Evolutionary conservation across 192 early-diverging fungal species (phyloP).

Genomic region (Backusella tuberculispora): DNA sequence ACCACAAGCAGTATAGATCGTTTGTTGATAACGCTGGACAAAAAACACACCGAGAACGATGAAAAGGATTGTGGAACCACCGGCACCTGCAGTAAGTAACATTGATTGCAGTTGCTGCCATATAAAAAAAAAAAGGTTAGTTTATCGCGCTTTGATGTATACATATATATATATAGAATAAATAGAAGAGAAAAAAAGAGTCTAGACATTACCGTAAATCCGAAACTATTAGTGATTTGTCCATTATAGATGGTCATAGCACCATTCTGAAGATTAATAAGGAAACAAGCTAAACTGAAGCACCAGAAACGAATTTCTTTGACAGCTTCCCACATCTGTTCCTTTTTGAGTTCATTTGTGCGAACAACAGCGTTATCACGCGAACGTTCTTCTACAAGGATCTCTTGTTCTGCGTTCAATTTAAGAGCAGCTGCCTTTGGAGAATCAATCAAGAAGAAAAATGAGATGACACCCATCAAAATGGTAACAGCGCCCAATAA

Average conservation of each 20-base stretch:
- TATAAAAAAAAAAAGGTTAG: not conserved
- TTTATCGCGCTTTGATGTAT: not conserved
- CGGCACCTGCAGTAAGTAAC: conserved; percentile 26
- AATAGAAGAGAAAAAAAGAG: conserved; percentile 21
- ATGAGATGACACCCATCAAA: conserved; percentile 26
- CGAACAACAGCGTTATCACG: conserved; percentile 27
- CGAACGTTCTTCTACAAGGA: conserved; percentile 28
- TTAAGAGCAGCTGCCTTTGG: conserved; percentile 19
- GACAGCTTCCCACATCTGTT: conserved; percentile 22
- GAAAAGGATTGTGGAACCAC: conserved; percentile 5
- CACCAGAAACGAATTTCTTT: conserved; percentile 22
- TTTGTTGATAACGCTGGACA: conserved; percentile 21
- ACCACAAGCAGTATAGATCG: conserved; percentile 18
- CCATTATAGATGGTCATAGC: conserved; percentile 17
- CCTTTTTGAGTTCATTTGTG: conserved; percentile 25
- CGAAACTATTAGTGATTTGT: conserved; percentile 21
- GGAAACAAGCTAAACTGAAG: conserved; percentile 8
- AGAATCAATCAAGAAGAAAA: conserved; percentile 35
- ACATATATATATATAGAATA: not conserved
- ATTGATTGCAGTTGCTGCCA: conserved; percentile 27
- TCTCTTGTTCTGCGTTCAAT: conserved; percentile 28
- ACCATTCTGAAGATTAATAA: conserved; percentile 26
- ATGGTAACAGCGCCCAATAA: conserved; percentile 28
- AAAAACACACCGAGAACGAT: conserved; percentile 19
- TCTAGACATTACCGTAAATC: conserved; percentile 22